Percentiles rank a stretch among this genome's conserved stretches.
Evolutionary conservation across 257 asterid species (phyloP).

Genomic region (Salvia rosmarinus): DNA sequence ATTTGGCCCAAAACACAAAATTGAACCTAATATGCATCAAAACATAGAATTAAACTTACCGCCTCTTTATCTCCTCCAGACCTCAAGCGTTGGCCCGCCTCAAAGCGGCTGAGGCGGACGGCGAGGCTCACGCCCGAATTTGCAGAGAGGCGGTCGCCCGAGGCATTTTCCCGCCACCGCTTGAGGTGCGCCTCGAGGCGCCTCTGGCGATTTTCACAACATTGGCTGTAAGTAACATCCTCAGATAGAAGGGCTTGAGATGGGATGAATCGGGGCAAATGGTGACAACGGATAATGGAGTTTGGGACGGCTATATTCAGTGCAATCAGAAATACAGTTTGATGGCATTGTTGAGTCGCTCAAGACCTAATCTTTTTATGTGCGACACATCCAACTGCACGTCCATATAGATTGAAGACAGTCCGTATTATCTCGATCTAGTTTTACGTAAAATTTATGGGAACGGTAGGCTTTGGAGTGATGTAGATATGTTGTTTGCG

Average conservation of each 20-base stretch:
- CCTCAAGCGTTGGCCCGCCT: too few relatives aligned
- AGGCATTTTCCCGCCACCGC: too few relatives aligned
- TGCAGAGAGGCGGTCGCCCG: too few relatives aligned
- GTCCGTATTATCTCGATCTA: too few relatives aligned
- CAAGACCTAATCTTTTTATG: constrained; percentile 20
- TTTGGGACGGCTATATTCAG: constrained; percentile 48
- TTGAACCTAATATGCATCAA: too few relatives aligned
- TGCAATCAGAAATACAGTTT: constrained; percentile 5
- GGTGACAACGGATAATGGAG: constrained; percentile 38
- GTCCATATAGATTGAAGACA: constrained; percentile 24
- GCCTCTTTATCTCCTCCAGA: too few relatives aligned
- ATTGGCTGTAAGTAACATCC: constrained; percentile 34
- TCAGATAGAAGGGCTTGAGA: constrained; percentile 42
- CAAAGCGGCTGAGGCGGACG: too few relatives aligned
- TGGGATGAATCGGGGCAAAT: constrained; percentile 44
- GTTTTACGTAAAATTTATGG: background rate
- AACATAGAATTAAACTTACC: too few relatives aligned
- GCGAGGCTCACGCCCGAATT: too few relatives aligned
- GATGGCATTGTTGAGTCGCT: background rate
- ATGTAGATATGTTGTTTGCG: constrained; percentile 14
- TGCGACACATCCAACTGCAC: constrained; percentile 46
- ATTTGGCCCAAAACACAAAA: too few relatives aligned
- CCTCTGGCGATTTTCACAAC: too few relatives aligned
- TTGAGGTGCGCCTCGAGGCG: too few relatives aligned
- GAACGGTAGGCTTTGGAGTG: background rate